Base-by-base conservation (phyloP, 23 red algal genomes). In the Gracilaria domingensis region DNA sequence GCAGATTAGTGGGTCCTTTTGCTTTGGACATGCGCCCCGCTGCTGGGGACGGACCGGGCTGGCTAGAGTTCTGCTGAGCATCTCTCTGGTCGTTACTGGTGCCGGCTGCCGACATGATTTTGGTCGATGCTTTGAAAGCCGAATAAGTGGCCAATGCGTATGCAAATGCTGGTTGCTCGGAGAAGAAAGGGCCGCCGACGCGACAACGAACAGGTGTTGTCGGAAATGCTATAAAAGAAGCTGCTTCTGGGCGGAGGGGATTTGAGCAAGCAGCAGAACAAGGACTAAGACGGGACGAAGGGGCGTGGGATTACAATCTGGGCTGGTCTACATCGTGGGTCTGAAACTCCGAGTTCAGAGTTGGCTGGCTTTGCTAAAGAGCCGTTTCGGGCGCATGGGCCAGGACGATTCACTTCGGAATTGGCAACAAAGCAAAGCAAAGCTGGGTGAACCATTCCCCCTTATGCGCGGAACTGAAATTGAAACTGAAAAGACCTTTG, bases 1-100 rank as follows among this genome's bases (percentile, higher is more conserved):
- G 90, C 14, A 93, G 35, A 65, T 86, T 93, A 4, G 44, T 53
- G 26, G 87, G 73, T 13, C 75, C 87, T 73, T 91, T 91, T 70
- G 87, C 75, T 14, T 74, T 70, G 9, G 87, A 80, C 75, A 91
- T 73, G 29, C 90, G 90, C 33, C 80, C 90, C 18, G 79, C 80
- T 9, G 73, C 21, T 23, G 90, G 90, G 30, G 82, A 83, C 66
- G 90, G 89, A 51, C 45, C 42, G 36, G 85, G 72, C 30, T 77
- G 72, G 34, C 72, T 28, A 45, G 72, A 77, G 36, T 16, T n/a
- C 40, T 51, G 40, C 38, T 77, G 39, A 4, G 38, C 34, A 1
- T 77, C 72, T 1, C 28, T 38, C 4, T 23, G 32, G 38, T 1
- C 64, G 30, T 37, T 14, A 37, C 30, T 69, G 64, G 32, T 69